Evolutionary conservation across 2,329 filamentous ascomycete species (phyloP), one percentile per base, ranked within the genome.

Genomic region (Nemania sp.): DNA sequence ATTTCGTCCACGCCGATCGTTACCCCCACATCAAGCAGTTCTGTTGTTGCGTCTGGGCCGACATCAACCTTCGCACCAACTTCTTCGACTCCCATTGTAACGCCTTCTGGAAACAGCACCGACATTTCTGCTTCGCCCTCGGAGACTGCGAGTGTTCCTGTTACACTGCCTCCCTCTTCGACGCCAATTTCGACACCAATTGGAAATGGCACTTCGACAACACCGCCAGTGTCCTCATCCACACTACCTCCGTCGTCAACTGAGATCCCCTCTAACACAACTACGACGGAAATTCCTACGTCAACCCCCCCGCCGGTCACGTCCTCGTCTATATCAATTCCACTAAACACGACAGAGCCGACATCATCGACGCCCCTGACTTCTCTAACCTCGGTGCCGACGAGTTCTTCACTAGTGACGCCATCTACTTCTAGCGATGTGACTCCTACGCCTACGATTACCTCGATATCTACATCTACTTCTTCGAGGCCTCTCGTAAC

Each of bases 401-500:
- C 67, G 10, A 71, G 41, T n/a, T 59, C 60, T 26, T 26, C 54
- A n/a, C 64, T 67, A 2, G 41, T 64, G 7, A 62, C 57, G 6
- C 67, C 72, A 13, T 57, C 69, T 35, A 56, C 66, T 29, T 60
- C 70, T 26, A 56, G 62, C 20, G 56, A 69, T 1, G 51, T 66
- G 8, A 68, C 67, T 10, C 51, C 71, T 29, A 71, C 71, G 22
- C 49, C 63, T 35, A 41, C 71, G 18, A 49, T 65, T n/a, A 55
- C 64, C 20, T 47, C 51, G 13, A 53, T 27, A 7, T 11, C 47
- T 22, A 47, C 35, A 1, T 43, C 70, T 13, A 73, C 70, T 26
- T 72, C 72, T 18, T 64, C 43, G 20, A 71, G 62, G 41, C 62
- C 43, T 51, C 69, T 54, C 62, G 67, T 66, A 20, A 85, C 83